These are phyloP conservation scores for Metarhizium rileyi DNA, from an alignment of 2,329 filamentous ascomycete genomes.

Conservation along the genomic window DNA sequence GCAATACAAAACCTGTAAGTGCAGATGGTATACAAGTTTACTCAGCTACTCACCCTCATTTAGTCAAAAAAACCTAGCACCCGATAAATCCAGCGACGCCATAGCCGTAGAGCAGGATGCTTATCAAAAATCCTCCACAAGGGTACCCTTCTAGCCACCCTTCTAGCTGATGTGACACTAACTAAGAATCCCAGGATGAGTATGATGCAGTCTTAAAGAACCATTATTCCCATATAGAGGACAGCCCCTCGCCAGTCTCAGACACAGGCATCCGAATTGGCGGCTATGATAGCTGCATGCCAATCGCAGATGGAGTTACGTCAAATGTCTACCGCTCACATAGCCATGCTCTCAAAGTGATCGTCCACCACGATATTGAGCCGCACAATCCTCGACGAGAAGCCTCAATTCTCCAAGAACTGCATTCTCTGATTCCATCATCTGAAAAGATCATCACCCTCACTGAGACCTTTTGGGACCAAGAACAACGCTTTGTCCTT, in stretches of 20 bases:
- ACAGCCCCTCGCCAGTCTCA: neutral
- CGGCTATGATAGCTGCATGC: slow-evolving; percentile 40
- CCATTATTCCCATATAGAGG: neutral
- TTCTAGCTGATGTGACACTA: neutral
- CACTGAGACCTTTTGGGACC: slow-evolving; percentile 63
- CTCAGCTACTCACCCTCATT: neutral
- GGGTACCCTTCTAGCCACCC: slow-evolving; percentile 34
- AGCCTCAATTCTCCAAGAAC: slow-evolving; percentile 57
- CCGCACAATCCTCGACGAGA: slow-evolving; percentile 81
- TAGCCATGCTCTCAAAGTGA: slow-evolving; percentile 70
- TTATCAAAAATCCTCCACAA: slow-evolving; percentile 46
- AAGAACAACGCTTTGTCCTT: slow-evolving; percentile 62
- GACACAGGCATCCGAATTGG: slow-evolving; percentile 39
- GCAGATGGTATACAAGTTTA: neutral
- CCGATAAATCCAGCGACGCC: slow-evolving; percentile 33
- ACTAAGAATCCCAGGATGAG: slow-evolving; percentile 38
- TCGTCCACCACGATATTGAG: slow-evolving; percentile 59
- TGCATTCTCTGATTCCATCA: slow-evolving; percentile 31
- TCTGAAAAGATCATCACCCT: slow-evolving; percentile 48
- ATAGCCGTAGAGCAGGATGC: slow-evolving; percentile 57
- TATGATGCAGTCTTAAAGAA: slow-evolving; percentile 34
- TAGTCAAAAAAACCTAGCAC: slow-evolving; percentile 21
- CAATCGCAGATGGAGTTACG: slow-evolving; percentile 60
- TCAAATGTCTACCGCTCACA: slow-evolving; percentile 70
- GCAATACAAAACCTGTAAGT: slow-evolving; percentile 43